Evolutionary conservation across 2,329 filamentous ascomycete genomes (phyloP).

Genomic region (Ascochyta fabae): DNA sequence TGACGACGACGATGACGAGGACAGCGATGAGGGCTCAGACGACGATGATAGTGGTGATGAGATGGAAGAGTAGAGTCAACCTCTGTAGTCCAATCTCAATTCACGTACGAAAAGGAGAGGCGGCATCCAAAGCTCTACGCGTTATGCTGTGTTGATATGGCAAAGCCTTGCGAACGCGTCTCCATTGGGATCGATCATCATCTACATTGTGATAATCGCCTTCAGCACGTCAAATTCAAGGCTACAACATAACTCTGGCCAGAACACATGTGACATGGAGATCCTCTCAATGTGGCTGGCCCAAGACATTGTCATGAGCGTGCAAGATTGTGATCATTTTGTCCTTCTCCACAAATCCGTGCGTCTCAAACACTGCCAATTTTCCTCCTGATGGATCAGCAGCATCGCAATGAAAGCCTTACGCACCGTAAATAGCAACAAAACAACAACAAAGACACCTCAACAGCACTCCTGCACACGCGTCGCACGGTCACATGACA

Average conservation of each 20-base stretch:
- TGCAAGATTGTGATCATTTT: conserved; percentile 3
- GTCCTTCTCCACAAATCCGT: not conserved
- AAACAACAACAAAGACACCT: not conserved
- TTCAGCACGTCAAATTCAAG: too few species aligned
- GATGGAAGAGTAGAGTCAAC: conserved; percentile 31
- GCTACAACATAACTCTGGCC: too few species aligned
- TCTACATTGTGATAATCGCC: too few species aligned
- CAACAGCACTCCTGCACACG: not conserved
- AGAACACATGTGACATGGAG: too few species aligned
- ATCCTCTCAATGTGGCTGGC: too few species aligned
- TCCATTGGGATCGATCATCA: too few species aligned
- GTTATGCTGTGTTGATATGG: not conserved
- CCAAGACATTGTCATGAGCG: too few species aligned
- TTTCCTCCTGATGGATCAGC: not conserved
- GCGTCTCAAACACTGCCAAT: conserved; percentile 7
- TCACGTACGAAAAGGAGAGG: not conserved
- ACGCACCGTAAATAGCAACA: not conserved
- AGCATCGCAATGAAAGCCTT: not conserved
- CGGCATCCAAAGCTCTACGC: not conserved
- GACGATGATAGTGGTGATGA: conserved; percentile 50
- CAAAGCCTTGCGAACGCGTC: too few species aligned
- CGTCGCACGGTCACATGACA: not conserved
- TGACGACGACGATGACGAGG: conserved; percentile 64
- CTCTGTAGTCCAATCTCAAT: not conserved
- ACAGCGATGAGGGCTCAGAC: conserved; percentile 61